Base-by-base conservation (phyloP, 345 rosid genomes). In the Sisymbrium altissimum region DNA sequence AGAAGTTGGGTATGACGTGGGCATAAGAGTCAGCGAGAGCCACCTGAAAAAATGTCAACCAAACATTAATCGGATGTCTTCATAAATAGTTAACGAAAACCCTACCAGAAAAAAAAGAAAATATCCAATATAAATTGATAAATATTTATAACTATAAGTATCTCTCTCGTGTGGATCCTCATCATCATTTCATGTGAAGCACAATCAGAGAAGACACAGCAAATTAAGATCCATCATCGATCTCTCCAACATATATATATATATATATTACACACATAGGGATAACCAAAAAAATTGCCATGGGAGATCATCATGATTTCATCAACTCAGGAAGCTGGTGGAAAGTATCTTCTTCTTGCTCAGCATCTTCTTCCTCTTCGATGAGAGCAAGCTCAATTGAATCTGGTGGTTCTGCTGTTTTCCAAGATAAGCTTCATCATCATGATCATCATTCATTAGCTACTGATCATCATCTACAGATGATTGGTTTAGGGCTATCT, bases 401-500 rank as follows among this genome's bases (percentile, higher is more conserved):
- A 46, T 84, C 90, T 1, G 85, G 84, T 49, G 75, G 73, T 71
- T 83, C 90, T 5, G 80, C 59, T 25, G 83, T 75, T 78, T 87
- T 84, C 52, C 93, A 81, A 57, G 88, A 84, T 68, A 73, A 82
- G 66, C 83, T 80, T 59, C 87, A 86, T 50, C 77, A 48, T 63
- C 76, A 71, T 35, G 52, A 50, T 50, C 48, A 78, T 38, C 68
- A 74, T 60, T 69, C 74, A 2, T 64, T 77, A 55, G 38, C 55
- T 56, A 38, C 66, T 13, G 43, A 41, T 63, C 48, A 71, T 46
- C 67, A 81, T 30, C 81, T 86, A 52, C 92, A 92, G 19, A 84
- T 92, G 91, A 95, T 95, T 92, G 89, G 88, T 33, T 71, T 95
- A 77, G 97, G 92, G 44, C 92, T 95, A 53, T 86, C 99, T 63